phyloP scores from a whole-genome alignment of 2,329 filamentous ascomycete genomes.

The Aspergillus hortae region DNA sequence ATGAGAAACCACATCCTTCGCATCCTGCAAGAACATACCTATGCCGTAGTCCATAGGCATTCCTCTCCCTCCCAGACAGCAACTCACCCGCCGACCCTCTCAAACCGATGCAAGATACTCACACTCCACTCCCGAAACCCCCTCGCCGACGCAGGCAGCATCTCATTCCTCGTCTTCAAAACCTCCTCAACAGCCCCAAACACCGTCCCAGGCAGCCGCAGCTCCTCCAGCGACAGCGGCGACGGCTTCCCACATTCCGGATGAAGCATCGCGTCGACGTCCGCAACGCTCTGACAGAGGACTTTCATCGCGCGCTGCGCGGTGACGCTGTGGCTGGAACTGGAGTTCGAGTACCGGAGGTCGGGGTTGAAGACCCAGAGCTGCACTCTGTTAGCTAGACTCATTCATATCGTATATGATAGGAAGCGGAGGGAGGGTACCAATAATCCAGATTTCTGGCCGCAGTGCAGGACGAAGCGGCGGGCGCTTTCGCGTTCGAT shows the following conservation, averaged over 20 bases:
- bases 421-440: slow-evolving; percentile 22
- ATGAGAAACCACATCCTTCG: too few species aligned
- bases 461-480: slow-evolving; percentile 51
- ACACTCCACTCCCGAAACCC: slow-evolving; percentile 55
- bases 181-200: slow-evolving; percentile 34
- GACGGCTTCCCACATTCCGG: slow-evolving; percentile 35
- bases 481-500: slow-evolving; percentile 55
- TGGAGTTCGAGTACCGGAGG: slow-evolving; percentile 53
- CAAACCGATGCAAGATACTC: slow-evolving; percentile 49
- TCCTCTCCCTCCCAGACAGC: neutral
- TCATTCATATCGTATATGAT: neutral
- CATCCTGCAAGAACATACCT: too few species aligned
- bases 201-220: slow-evolving; percentile 37
- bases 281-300: slow-evolving; percentile 44
- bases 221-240: slow-evolving; percentile 48
- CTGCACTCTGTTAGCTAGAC: slow-evolving; percentile 19
- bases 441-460: slow-evolving; percentile 31
- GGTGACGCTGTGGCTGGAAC: slow-evolving; percentile 26
- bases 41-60: too few species aligned
- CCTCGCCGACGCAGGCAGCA: slow-evolving; percentile 50
- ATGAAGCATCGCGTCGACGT: slow-evolving; percentile 34
- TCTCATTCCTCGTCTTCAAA: slow-evolving; percentile 38
- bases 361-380: slow-evolving; percentile 62
- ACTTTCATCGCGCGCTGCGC: slow-evolving; percentile 54
- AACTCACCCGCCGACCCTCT: slow-evolving; percentile 16